Evolutionary conservation across 306 rosid species (phyloP), one percentile per base, ranked within the genome.

Genomic region (Vachellia collinsii): DNA sequence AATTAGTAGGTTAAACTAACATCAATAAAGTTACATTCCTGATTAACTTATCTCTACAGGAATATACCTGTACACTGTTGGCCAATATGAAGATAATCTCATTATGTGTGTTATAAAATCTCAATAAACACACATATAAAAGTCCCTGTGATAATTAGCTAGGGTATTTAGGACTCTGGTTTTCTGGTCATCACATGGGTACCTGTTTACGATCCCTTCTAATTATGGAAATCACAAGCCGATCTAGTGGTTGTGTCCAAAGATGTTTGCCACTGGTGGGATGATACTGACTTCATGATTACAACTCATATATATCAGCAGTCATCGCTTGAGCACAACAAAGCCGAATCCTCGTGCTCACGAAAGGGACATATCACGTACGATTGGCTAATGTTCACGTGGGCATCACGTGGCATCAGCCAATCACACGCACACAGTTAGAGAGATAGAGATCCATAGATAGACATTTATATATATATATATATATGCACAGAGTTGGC

Each of bases 391-490:
- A 75, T 62, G 25, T 56, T 47, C 79, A 34, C 76, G 76, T 59
- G 80, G 74, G 50, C 20, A 63, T 80, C 83, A 82, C 83, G 79
- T 87, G 82, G 47, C 59, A 82, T 34, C 81, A 59, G 38, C 48
- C 61, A 56, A 56, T n/a, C 63, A 58, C 62, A 10, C 48, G 48
- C 48, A 19, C 61, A 20, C 5, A 58, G 20, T 3, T 3, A 47
- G 6, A 47, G 1, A 47, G 50, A 44, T 44, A 42, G 46, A 42
- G 46, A 42, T 42, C 19, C 34, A 29, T 29, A n/a, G 54, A 51
- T 51, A 51, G 22, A 17, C 3, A 51, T 0, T 4, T 17, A 14
- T 1, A 17, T 17, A 51, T 17, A 17, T 6, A 17, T 17, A 19
- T 9, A 3, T 9, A 3, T 44, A 9, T 43, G 17, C 1, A 51